Conservation (phyloP, 345 rosid species). For the Eucalyptus grandis region DNA sequence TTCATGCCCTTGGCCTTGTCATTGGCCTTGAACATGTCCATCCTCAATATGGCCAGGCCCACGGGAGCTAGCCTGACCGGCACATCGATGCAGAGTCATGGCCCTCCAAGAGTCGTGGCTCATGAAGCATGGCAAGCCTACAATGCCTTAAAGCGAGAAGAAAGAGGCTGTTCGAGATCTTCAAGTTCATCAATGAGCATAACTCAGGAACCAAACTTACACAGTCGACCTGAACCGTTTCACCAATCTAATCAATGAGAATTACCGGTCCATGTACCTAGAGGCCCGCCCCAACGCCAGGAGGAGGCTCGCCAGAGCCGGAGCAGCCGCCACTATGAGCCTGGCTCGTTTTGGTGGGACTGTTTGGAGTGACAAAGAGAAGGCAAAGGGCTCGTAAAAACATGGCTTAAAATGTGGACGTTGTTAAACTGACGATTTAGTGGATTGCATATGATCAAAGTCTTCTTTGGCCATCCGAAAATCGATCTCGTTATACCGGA, state of each 20-base stretch:
- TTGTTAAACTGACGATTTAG: neutral
- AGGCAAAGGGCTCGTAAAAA: neutral
- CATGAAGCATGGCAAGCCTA: too few relatives aligned
- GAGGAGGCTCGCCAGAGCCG: conserved; percentile 11
- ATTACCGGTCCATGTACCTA: conserved; percentile 58
- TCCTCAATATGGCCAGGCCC: too few relatives aligned
- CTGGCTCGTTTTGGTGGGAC: conserved; percentile 14
- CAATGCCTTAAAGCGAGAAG: too few relatives aligned
- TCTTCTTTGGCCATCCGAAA: neutral
- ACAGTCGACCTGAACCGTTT: conserved; percentile 61
- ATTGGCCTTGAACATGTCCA: too few relatives aligned
- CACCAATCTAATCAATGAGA: conserved; percentile 65
- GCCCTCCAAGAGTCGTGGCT: too few relatives aligned
- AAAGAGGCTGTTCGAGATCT: too few relatives aligned
- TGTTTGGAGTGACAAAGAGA: neutral
- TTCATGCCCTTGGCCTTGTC: too few relatives aligned
- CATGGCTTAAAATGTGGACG: neutral
- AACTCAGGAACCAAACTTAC: too few relatives aligned
- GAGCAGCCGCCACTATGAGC: conserved; percentile 33
- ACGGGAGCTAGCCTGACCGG: too few relatives aligned
- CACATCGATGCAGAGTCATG: too few relatives aligned
- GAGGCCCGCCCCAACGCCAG: conserved; percentile 20
- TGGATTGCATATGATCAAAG: neutral
- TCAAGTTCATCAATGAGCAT: too few relatives aligned
- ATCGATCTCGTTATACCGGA: neutral